A percentile compares a stretch with the other conserved stretches of the same genome.
phyloP scores from a whole-genome alignment of 495 filamentous ascomycete species.

The Hypoxylon perforatum region DNA sequence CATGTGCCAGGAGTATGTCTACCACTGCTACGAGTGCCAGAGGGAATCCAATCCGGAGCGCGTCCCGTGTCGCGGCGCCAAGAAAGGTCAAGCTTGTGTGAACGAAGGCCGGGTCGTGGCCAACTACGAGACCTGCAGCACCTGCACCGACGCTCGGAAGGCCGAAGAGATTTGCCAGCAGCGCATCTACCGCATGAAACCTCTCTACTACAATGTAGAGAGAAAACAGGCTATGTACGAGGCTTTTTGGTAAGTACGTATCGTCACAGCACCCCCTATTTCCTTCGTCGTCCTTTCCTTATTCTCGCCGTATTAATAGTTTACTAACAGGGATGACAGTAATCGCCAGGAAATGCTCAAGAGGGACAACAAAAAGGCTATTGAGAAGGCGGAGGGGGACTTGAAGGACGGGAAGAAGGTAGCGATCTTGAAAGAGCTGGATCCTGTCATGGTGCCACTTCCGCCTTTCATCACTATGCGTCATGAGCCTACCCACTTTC shows the following conservation, averaged over 20 bases:
- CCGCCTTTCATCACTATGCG: neutral
- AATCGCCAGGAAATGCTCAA: neutral
- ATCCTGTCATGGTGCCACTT: neutral
- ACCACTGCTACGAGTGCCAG: constrained; percentile 36
- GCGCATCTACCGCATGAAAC: constrained; percentile 17
- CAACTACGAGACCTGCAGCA: constrained; percentile 12
- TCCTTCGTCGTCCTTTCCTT: neutral
- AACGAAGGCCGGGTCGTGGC: neutral
- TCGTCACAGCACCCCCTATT: neutral
- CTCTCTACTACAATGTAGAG: constrained; percentile 17
- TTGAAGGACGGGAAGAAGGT: neutral
- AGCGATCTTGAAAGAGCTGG: neutral
- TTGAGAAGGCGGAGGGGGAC: neutral
- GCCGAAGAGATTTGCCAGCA: constrained; percentile 37
- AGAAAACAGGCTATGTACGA: constrained; percentile 7
- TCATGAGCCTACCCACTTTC: neutral
- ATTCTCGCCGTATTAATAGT: neutral
- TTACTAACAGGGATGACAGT: neutral
- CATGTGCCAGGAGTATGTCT: constrained; percentile 24
- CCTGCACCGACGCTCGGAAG: constrained; percentile 9
- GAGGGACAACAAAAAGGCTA: neutral
- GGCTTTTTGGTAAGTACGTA: constrained; percentile 26
- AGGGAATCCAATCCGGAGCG: neutral
- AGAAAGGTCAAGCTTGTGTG: constrained; percentile 4
- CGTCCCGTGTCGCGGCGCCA: constrained; percentile 12